Evolutionary conservation across 176 grass and related monocot species (phyloP).

Genomic region (Aegilops tauschii): DNA sequence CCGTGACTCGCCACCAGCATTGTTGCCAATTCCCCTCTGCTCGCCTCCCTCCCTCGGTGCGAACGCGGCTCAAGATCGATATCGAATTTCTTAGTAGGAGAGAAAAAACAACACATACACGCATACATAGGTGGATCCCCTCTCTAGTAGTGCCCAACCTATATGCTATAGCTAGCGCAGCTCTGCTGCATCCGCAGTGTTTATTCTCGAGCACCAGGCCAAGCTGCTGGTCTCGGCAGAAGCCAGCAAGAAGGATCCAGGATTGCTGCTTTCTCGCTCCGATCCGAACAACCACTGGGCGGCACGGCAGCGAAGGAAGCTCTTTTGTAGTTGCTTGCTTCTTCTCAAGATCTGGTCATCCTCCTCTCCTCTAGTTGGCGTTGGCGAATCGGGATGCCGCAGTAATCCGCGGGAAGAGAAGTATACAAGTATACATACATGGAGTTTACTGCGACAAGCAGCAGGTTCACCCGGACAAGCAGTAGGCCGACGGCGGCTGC

Average conservation of each 20-base stretch:
- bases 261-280: not conserved
- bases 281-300: not conserved
- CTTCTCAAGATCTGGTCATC: not conserved
- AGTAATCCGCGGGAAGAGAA: not conserved
- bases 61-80: conserved; percentile 22
- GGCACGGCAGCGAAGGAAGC: no score
- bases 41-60: not conserved
- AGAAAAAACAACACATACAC: conserved; percentile 29
- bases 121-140: conserved; percentile 50
- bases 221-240: conserved; percentile 21
- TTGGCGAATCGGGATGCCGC: not conserved
- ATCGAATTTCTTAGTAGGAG: not conserved
- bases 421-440: not conserved
- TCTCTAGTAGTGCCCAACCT: conserved; percentile 24
- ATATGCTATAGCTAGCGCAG: not conserved
- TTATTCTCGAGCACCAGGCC: conserved; percentile 17
- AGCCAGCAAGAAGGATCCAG: not conserved
- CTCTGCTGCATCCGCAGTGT: conserved; percentile 22
- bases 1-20: no score
- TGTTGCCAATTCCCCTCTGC: not conserved
- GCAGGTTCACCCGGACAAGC: conserved; percentile 6
- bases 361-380: not conserved
- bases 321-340: not conserved
- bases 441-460: conserved; percentile 36
- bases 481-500: not conserved